Percentiles rank a stretch among this genome's conserved stretches.
Conservation (phyloP, 768 basidiomycete species). For the Sarcodon aspratus region DNA sequence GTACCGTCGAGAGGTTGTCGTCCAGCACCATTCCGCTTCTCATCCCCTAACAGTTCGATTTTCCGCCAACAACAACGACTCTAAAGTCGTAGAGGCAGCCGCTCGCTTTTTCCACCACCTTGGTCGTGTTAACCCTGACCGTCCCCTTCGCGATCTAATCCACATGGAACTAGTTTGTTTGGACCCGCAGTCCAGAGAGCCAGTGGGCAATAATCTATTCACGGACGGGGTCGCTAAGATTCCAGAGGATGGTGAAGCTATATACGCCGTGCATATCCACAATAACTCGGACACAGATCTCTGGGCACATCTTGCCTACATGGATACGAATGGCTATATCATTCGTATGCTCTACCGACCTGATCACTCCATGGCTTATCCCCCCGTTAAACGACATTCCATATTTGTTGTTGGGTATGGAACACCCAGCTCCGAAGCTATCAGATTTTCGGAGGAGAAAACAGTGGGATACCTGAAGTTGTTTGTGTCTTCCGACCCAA, state of each 20-base stretch:
- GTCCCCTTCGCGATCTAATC: constrained; percentile 35
- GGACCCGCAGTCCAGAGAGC: constrained; percentile 31
- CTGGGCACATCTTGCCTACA: constrained; percentile 53
- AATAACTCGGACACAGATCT: constrained; percentile 41
- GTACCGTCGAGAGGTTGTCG: constrained; percentile 21
- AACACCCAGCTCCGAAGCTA: constrained; percentile 30
- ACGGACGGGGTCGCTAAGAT: constrained; percentile 36
- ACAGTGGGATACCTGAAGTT: constrained; percentile 46
- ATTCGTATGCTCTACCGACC: constrained; percentile 48
- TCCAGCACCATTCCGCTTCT: constrained; percentile 36
- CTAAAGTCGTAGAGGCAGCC: constrained; percentile 36
- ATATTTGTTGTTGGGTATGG: constrained; percentile 30
- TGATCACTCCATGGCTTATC: constrained; percentile 18
- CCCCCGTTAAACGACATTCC: constrained; percentile 34
- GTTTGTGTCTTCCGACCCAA: constrained; percentile 34
- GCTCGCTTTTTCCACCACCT: constrained; percentile 52
- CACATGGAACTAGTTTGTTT: constrained; percentile 42
- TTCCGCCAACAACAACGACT: constrained; percentile 17
- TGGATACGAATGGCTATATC: constrained; percentile 44
- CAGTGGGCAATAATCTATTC: constrained; percentile 34
- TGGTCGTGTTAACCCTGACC: constrained; percentile 34
- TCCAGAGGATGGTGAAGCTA: constrained; percentile 24
- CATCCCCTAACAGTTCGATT: constrained; percentile 15
- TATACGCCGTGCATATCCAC: constrained; percentile 37
- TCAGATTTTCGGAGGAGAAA: constrained; percentile 29